Base-by-base conservation (phyloP, 352 stramenopile genomes). In the Peronospora farinosa region DNA sequence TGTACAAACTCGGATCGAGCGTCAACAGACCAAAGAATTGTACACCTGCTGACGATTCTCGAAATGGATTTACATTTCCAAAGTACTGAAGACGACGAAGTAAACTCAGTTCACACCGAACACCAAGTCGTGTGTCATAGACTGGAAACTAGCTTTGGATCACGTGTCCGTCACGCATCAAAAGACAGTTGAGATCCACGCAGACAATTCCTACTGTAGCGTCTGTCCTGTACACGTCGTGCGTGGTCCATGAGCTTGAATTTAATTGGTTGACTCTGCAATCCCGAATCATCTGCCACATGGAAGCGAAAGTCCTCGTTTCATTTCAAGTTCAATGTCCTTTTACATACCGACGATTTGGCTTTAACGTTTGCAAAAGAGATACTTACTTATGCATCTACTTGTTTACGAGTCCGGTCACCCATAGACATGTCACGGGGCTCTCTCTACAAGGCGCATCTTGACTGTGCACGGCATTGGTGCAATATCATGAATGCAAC, bases 281-380 rank as follows among this genome's bases (percentile, higher is more conserved):
- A 68, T 17, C 98, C 74, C 13, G 89, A 96, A 73, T 99, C 97
- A 67, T 98, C 96, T 15, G 89, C 88, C 35, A 99, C 93, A 52
- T 99, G 95, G 63, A 99, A 98, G 56, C 95, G 87, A 66, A 98
- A 98, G 63, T 99, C 96, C 64, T 98, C 92, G 63, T 98, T 89
- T 89, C 93, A 99, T 15, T 88, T 77, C 15, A 96, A 96, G 73
- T 98, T 94, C 7, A 97, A 69, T 35, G 86, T 96, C 74, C 96
- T 96, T 60, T 91, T 84, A 51, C 81, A 94, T 8, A 97, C 84
- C 7, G 68, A 84, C 17, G 89, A 97, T 59, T 90, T 87, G 68
- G 90, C 82, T 44, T 89, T 70, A 47, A 95, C 88, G 55, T 70
- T 86, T 30, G 81, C 84, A 52, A 95, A 92, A 5, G 72, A 88